Evolutionary conservation across 768 basidiomycete genomes (phyloP).

Genomic region (Pisolithus microcarpus): DNA sequence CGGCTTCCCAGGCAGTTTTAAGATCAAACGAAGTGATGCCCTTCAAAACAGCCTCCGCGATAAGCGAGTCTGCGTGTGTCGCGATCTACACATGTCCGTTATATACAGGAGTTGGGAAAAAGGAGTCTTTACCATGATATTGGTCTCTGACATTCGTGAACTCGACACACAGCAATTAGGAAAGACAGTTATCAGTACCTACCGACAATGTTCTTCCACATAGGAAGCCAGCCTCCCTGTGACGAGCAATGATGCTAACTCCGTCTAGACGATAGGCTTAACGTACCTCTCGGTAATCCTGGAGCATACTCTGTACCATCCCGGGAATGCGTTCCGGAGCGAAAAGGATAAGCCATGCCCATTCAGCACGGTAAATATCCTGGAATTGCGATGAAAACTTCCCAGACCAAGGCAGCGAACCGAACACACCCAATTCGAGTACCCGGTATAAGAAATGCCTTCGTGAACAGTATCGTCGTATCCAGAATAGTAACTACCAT

Average conservation of each 20-base stretch:
- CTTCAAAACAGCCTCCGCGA: slow-evolving; percentile 66
- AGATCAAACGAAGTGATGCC: slow-evolving; percentile 57
- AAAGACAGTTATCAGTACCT: slow-evolving; percentile 7
- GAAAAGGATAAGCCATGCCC: slow-evolving; percentile 73
- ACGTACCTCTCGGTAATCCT: slow-evolving; percentile 61
- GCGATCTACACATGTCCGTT: slow-evolving; percentile 41
- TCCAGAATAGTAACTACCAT: slow-evolving; percentile 65
- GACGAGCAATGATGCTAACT: no score
- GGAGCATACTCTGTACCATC: slow-evolving; percentile 75
- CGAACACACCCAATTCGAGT: slow-evolving; percentile 63
- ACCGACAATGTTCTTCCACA: slow-evolving; percentile 87
- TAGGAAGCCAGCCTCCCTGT: slow-evolving; percentile 75
- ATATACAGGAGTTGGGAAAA: background rate
- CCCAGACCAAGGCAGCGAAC: background rate
- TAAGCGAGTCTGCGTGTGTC: slow-evolving; percentile 73
- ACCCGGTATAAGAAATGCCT: slow-evolving; percentile 70
- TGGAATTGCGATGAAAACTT: slow-evolving; percentile 19
- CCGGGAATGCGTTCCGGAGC: slow-evolving; percentile 70
- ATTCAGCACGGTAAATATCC: slow-evolving; percentile 75
- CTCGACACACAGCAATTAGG: background rate
- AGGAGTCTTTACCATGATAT: slow-evolving; percentile 56
- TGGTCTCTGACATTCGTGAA: slow-evolving; percentile 45
- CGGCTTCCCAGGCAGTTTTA: slow-evolving; percentile 63
- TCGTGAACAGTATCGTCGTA: slow-evolving; percentile 62
- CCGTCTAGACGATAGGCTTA: no score